Percentiles rank a stretch among this genome's conserved stretches.
Evolutionary conservation across 164 flowering plant species (phyloP).

Genomic region (Akebia trifoliata): DNA sequence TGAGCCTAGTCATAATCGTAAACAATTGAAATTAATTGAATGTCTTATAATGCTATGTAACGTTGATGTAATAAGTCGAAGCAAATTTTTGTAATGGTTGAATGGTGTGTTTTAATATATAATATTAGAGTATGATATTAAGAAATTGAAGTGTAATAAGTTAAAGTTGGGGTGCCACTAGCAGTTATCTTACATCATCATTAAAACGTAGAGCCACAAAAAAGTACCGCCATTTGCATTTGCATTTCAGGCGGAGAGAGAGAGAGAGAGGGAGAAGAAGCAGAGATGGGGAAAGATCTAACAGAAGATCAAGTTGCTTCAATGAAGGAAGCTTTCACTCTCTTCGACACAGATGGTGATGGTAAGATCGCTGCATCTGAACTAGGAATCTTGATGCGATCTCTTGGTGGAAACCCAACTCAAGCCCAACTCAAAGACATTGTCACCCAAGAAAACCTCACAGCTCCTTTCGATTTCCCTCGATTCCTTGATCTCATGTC

Average conservation of each 20-base stretch:
- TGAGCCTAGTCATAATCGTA: too few relatives aligned
- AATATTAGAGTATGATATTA: too few relatives aligned
- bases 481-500: constrained; percentile 78
- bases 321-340: constrained; percentile 88
- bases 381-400: constrained; percentile 90
- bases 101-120: too few relatives aligned
- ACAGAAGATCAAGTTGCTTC: constrained; percentile 79
- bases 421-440: constrained; percentile 85
- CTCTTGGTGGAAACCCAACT: constrained; percentile 93
- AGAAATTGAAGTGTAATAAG: too few relatives aligned
- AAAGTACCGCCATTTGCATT: not conserved
- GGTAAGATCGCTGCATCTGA: constrained; percentile 86
- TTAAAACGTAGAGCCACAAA: too few relatives aligned
- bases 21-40: too few relatives aligned
- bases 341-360: constrained; percentile 90
- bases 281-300: constrained; percentile 68
- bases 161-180: too few relatives aligned
- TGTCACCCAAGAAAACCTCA: constrained; percentile 61
- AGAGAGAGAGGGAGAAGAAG: constrained; percentile 6
- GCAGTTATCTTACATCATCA: too few relatives aligned
- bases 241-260: not conserved
- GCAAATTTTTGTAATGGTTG: too few relatives aligned
- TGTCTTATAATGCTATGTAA: too few relatives aligned
- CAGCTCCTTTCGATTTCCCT: constrained; percentile 76
- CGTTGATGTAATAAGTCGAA: too few relatives aligned